A percentile compares a stretch with the other conserved stretches of the same genome.
Evolutionary conservation across 2,329 filamentous ascomycete genomes (phyloP).

Genomic region (Verticillium albo-atrum): DNA sequence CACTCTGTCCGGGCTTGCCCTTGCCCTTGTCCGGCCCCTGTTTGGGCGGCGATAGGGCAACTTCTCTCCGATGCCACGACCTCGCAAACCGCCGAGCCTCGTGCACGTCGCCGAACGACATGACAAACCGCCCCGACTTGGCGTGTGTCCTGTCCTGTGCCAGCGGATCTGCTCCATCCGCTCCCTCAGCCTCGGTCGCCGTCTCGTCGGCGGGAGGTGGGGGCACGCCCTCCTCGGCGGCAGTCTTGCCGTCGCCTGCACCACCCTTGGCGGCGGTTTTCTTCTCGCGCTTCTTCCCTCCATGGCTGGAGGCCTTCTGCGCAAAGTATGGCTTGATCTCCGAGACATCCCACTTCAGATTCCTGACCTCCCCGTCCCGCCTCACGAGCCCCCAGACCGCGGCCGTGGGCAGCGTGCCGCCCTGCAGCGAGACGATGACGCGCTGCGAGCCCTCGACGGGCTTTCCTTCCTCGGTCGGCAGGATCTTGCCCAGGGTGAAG

Average conservation of each 20-base stretch:
- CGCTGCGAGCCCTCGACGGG: constrained; percentile 16
- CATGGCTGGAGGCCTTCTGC: constrained; percentile 1
- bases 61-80: constrained; percentile 31
- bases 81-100: constrained; percentile 35
- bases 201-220: no score
- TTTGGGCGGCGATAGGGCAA: constrained; percentile 8
- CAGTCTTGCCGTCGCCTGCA: neutral
- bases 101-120: constrained; percentile 22
- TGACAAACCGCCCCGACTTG: constrained; percentile 22
- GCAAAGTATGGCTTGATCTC: constrained; percentile 10
- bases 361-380: constrained; percentile 35
- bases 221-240: neutral
- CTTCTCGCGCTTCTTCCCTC: neutral
- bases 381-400: constrained; percentile 31
- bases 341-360: constrained; percentile 16
- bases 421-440: constrained; percentile 31
- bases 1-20: neutral
- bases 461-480: constrained; percentile 13
- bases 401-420: constrained; percentile 20
- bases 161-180: neutral
- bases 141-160: neutral
- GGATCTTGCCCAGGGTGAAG: constrained; percentile 9
- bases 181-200: constrained; percentile 6
- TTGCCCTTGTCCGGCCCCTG: neutral
- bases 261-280: neutral